Base-by-base conservation (phyloP, 2,329 filamentous ascomycete species). In the Bipolaris gigantea region DNA sequence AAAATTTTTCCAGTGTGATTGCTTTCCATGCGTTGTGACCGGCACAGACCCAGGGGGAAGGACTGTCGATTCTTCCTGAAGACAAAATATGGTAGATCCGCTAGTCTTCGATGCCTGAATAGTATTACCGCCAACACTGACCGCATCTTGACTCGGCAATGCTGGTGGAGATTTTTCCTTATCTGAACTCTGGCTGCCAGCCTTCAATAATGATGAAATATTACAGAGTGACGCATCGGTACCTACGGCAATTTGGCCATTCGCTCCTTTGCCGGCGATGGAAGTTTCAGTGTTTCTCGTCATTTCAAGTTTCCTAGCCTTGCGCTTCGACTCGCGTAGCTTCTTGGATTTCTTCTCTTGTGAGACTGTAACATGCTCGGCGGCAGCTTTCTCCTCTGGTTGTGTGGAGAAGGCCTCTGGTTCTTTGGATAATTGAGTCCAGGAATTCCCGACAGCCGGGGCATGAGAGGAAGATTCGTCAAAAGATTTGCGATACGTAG, bases 341-440 rank as follows among this genome's bases (percentile, higher is more conserved):
- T 60, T 59, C 55, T 70, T 71, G 38, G 66, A 66, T 15, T 56
- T 55, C 55, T 64, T 69, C 53, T 63, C 69, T 39, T 64, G 58
- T 13, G 64, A 62, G 2, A 65, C 47, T 10, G 50, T 30, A 3
- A 53, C 39, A 42, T 60, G 58, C 11, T 7, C 18, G 7, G 18
- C 13, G 7, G 19, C 16, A 3, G 10, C 15, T 25, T 25, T 7
- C 5, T 50, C 58, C 38, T 27, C 27, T 7, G 34, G 15, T 16
- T 32, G 8, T 19, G 7, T 13, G 11, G 50, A 18, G 27, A 56
- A 53, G 30, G 42, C 30, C 23, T 61, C 56, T 7, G 59, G 53
- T 8, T 42, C 43, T 6, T 47, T 43, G 7, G 48, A 19, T 9
- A 18, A 10, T 10, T 35, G 45, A 8, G 16, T 7, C 0, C 9